These are phyloP conservation scores for Neopestalotiopsis sp. DNA, from an alignment of 2,329 filamentous ascomycete species.

Conservation along the genomic window DNA sequence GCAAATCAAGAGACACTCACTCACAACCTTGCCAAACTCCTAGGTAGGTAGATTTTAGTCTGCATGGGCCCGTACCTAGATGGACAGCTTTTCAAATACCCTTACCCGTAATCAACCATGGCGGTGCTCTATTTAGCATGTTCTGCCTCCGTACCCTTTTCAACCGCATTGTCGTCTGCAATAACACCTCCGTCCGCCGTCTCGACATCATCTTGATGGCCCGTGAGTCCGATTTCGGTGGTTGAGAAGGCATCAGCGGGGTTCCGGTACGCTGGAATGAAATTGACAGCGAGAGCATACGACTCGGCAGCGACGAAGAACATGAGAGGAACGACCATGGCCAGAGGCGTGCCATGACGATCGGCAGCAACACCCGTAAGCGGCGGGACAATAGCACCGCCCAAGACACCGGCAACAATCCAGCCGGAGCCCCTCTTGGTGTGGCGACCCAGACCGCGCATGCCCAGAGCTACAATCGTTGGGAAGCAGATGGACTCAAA, in stretches of 20 bases:
- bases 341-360: slow-evolving; percentile 60
- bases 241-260: slow-evolving; percentile 64
- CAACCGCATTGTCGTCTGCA: slow-evolving; percentile 29
- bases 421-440: slow-evolving; percentile 78
- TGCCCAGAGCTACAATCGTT: slow-evolving; percentile 79
- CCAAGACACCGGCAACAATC: slow-evolving; percentile 73
- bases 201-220: slow-evolving; percentile 27
- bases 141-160: slow-evolving; percentile 1
- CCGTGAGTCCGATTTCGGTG: slow-evolving; percentile 47
- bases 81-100: too few relatives aligned
- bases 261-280: slow-evolving; percentile 66
- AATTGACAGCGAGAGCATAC: slow-evolving; percentile 69
- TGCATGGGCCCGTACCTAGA: too few relatives aligned
- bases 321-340: slow-evolving; percentile 69
- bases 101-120: not conserved
- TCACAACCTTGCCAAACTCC: too few relatives aligned
- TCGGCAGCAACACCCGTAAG: slow-evolving; percentile 74
- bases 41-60: too few relatives aligned
- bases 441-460: slow-evolving; percentile 76
- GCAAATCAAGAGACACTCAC: not conserved
- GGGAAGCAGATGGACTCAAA: slow-evolving; percentile 85
- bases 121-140: not conserved
- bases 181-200: slow-evolving; percentile 19
- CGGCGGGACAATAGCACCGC: slow-evolving; percentile 77
- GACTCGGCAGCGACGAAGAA: slow-evolving; percentile 64